Base-by-base conservation (phyloP, 129 eudicot genomes). In the Tagetes patula region DNA sequence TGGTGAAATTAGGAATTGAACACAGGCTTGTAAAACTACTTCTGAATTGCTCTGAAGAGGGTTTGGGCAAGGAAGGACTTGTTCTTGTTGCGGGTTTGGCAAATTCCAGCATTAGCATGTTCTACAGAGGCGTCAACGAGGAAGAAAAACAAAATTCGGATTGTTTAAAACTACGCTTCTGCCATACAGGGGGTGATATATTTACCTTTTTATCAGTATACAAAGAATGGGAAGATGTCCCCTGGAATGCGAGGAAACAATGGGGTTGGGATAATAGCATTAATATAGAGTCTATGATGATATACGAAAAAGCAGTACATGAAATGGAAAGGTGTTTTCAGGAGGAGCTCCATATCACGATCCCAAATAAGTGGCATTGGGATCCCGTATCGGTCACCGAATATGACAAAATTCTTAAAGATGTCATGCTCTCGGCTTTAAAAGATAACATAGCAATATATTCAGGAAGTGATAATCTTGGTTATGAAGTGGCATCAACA, bases 251-350 rank as follows among this genome's bases (percentile, higher is more conserved):
- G 59, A 84, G 74, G 56, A 94, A 82, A 45, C 79, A 47, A 37
- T 94, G 98, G 98, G 90, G 98, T 80, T 94, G 98, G 98, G 93
- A 86, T 14, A 90, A 90, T 67, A 94, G 98, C 69, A 90, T 94
- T 46, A 94, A 94, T 72, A 96, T 96, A 2, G 90, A 90, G 79
- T 81, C 98, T 45, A 82, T 94, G 96, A 73, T 83, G 31, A 87
- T 97, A 74, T 94, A 97, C 76, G 82, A 73, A 30, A 97, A 87
- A 69, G 84, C 89, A 30, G 88, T 90, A 53, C 75, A 73, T 0
- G 98, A 94, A 79, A 78, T 90, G 83, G 98, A 90, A 69, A 58
- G 7, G 61, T 87, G 91, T 79, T 89, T 94, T 66, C 56, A 84
- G 70, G 75, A 83, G 49, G 98, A 94, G 70, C 88, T 90, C 4